phyloP scores from a whole-genome alignment of 2,329 filamentous ascomycete genomes.

The Neopestalotiopsis rosae region DNA sequence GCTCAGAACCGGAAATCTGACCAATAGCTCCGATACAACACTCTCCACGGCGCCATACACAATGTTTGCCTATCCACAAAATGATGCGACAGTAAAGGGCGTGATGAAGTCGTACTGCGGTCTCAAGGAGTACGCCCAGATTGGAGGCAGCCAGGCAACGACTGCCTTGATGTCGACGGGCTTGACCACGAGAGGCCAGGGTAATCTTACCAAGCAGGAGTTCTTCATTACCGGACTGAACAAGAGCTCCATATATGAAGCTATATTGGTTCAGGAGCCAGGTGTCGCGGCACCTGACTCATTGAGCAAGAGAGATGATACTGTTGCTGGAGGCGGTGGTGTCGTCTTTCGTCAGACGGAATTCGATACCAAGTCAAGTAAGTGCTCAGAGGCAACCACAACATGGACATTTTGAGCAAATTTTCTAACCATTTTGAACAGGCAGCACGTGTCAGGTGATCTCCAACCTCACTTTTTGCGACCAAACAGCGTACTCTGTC shows the following conservation, averaged over 20 bases:
- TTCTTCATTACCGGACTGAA: conserved; percentile 84
- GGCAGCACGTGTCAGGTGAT: conserved; percentile 73
- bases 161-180: conserved; percentile 57
- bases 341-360: conserved; percentile 72
- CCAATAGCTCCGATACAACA: conserved; percentile 56
- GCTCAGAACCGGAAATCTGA: conserved; percentile 78
- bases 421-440: not conserved
- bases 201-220: conserved; percentile 79
- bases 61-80: conserved; percentile 75
- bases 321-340: conserved; percentile 73
- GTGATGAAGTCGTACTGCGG: conserved; percentile 85
- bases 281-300: conserved; percentile 28
- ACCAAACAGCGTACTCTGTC: conserved; percentile 87
- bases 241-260: conserved; percentile 72
- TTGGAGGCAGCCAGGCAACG: conserved; percentile 50
- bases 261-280: conserved; percentile 68
- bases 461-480: conserved; percentile 87
- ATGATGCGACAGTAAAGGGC: conserved; percentile 67
- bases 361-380: conserved; percentile 83
- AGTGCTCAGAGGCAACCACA: conserved; percentile 31
- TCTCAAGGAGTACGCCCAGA: conserved; percentile 68
- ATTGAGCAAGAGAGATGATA: conserved; percentile 53
- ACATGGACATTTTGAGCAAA: not conserved
- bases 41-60: conserved; percentile 69
- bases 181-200: conserved; percentile 72